These are phyloP conservation scores for Zasmidium citrigriseum DNA, from an alignment of 2,329 filamentous ascomycete species.

Conservation along the genomic window DNA sequence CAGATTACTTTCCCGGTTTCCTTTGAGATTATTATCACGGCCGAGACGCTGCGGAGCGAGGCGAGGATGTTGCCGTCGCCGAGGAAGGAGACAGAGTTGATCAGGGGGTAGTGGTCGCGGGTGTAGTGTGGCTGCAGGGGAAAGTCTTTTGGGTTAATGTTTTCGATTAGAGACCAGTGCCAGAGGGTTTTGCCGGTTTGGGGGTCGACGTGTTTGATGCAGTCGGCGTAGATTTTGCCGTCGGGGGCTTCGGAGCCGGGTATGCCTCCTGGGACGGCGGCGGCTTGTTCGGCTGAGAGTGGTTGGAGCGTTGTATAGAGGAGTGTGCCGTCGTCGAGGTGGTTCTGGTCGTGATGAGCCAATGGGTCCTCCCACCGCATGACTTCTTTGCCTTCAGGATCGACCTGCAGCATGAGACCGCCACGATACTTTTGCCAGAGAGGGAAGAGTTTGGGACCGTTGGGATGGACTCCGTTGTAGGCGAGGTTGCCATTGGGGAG, in stretches of 20 bases:
- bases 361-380: conserved; percentile 44
- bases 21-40: conserved; percentile 46
- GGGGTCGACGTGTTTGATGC: conserved; percentile 45
- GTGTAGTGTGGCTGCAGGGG: conserved; percentile 44
- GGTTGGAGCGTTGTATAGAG: conserved; percentile 48
- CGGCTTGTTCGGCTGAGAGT: conserved; percentile 39
- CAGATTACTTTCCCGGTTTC: conserved; percentile 45
- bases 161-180: conserved; percentile 47
- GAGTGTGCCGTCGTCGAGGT: conserved; percentile 45
- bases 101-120: conserved; percentile 48
- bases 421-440: conserved; percentile 51
- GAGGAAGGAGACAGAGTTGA: conserved; percentile 46
- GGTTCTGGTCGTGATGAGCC: conserved; percentile 50
- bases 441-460: conserved; percentile 43
- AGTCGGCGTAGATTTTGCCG: conserved; percentile 44
- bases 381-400: conserved; percentile 40
- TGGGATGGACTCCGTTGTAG: conserved; percentile 45
- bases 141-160: conserved; percentile 41
- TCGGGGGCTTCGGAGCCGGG: conserved; percentile 41
- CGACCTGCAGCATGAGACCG: conserved; percentile 48
- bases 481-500: conserved; percentile 48
- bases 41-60: conserved; percentile 45
- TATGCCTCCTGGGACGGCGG: conserved; percentile 43
- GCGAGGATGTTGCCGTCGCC: conserved; percentile 46
- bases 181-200: conserved; percentile 42